These are phyloP conservation scores for Dioscorea dumetorum DNA, from an alignment of 106 monocot species.

Conservation along the genomic window DNA sequence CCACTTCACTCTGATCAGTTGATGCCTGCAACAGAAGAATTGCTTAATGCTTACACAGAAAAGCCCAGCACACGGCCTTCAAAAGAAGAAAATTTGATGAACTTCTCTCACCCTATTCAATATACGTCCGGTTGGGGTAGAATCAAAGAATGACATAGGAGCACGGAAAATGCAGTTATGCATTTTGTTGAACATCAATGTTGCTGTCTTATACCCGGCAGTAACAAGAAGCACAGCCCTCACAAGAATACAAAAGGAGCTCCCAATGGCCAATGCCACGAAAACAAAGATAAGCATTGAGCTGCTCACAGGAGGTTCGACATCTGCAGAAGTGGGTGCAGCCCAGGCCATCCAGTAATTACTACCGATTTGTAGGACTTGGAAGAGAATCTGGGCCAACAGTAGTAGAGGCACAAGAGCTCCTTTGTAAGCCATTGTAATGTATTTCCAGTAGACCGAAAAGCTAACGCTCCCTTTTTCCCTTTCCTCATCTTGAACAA, in stretches of 20 bases:
- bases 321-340: constrained; percentile 48
- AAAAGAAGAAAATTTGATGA: neutral
- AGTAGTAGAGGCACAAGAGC: constrained; percentile 64
- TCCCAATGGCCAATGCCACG: constrained; percentile 67
- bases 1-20: constrained; percentile 82
- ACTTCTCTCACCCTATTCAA: constrained; percentile 60
- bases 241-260: constrained; percentile 57
- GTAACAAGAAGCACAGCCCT: constrained; percentile 53
- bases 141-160: constrained; percentile 94
- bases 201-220: constrained; percentile 75
- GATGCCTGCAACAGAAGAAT: constrained; percentile 45
- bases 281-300: constrained; percentile 55
- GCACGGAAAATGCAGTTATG: constrained; percentile 67
- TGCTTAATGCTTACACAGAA: neutral
- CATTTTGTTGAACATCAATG: constrained; percentile 77
- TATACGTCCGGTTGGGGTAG: constrained; percentile 86
- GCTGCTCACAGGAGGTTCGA: constrained; percentile 45
- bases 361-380: constrained; percentile 71
- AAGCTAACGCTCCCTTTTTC: constrained; percentile 91
- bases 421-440: constrained; percentile 71
- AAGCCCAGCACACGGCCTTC: neutral
- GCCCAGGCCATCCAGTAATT: constrained; percentile 98
- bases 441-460: constrained; percentile 86
- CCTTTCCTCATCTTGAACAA: constrained; percentile 92
- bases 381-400: constrained; percentile 63